A percentile compares a stretch with the other conserved stretches of the same genome.
Evolutionary conservation across 805 yeast genomes (phyloP).

Genomic region (Starmerella bacillaris): DNA sequence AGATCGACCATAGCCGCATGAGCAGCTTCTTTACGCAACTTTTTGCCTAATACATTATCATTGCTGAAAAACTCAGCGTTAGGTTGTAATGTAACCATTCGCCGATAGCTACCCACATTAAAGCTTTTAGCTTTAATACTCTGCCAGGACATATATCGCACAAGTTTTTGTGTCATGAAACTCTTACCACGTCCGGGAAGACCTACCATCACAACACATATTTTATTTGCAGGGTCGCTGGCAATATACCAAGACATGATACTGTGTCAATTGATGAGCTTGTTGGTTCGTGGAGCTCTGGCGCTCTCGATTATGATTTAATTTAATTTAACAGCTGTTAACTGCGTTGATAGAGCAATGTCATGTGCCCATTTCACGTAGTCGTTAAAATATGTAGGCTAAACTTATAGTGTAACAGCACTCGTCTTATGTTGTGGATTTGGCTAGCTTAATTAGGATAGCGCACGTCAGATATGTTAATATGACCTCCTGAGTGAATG

Average conservation of each 20-base stretch:
- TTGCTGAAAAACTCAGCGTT: conserved; percentile 66
- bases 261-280: no score
- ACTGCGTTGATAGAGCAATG: no score
- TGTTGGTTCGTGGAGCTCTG: no score
- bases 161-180: conserved; percentile 83
- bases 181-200: conserved; percentile 65
- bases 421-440: no score
- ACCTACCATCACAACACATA: conserved; percentile 26
- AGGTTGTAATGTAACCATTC: conserved; percentile 41
- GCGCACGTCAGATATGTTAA: no score
- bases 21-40: conserved; percentile 51
- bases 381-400: no score
- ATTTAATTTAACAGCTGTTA: no score
- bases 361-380: no score
- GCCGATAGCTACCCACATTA: conserved; percentile 74
- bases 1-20: conserved; percentile 56
- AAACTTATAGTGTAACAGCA: no score
- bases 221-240: conserved; percentile 14
- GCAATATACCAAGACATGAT: conserved; percentile 13
- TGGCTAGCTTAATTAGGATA: no score
- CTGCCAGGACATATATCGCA: conserved; percentile 81
- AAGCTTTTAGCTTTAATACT: conserved; percentile 73
- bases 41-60: conserved; percentile 43
- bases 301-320: no score
- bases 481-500: no score